Evolutionary conservation across 495 filamentous ascomycete genomes (phyloP).

Genomic region (Aspergillus panamensis): DNA sequence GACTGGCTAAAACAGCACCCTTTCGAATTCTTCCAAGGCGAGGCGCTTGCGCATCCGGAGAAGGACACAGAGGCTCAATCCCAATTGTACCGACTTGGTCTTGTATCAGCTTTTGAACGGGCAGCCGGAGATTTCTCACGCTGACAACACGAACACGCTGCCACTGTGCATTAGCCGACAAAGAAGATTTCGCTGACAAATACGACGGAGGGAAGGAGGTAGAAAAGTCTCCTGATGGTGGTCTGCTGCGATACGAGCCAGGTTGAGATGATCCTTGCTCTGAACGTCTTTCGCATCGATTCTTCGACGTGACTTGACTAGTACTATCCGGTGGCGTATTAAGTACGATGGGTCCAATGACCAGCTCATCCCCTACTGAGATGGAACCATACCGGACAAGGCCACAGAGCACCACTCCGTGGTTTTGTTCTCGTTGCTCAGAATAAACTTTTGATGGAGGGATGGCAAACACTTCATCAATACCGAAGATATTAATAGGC

Average conservation of each 20-base stretch:
- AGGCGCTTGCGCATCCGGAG: conserved; percentile 23
- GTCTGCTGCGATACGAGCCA: conserved; percentile 29
- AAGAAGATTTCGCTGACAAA: conserved; percentile 28
- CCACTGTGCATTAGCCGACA: conserved; percentile 53
- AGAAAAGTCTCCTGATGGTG: conserved; percentile 34
- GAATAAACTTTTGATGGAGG: conserved; percentile 51
- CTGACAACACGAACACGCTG: conserved; percentile 74
- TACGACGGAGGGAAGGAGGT: conserved; percentile 30
- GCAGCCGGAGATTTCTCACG: conserved; percentile 81
- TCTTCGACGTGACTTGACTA: conserved; percentile 21
- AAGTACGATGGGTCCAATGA: conserved; percentile 71
- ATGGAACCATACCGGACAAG: conserved; percentile 75
- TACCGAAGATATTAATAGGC: conserved; percentile 66
- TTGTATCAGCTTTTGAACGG: conserved; percentile 68
- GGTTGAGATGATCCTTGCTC: conserved; percentile 19
- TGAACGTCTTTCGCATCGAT: conserved; percentile 17
- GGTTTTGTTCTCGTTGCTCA: conserved; percentile 37
- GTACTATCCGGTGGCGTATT: conserved; percentile 29
- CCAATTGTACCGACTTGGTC: conserved; percentile 93
- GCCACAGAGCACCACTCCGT: conserved; percentile 72
- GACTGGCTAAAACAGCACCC: conserved; percentile 74
- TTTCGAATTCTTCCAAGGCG: conserved; percentile 60
- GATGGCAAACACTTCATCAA: conserved; percentile 77
- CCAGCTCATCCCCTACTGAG: conserved; percentile 71
- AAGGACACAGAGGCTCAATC: conserved; percentile 53